Conservation (phyloP, 2,329 filamentous ascomycete species). For the Claviceps africana region DNA sequence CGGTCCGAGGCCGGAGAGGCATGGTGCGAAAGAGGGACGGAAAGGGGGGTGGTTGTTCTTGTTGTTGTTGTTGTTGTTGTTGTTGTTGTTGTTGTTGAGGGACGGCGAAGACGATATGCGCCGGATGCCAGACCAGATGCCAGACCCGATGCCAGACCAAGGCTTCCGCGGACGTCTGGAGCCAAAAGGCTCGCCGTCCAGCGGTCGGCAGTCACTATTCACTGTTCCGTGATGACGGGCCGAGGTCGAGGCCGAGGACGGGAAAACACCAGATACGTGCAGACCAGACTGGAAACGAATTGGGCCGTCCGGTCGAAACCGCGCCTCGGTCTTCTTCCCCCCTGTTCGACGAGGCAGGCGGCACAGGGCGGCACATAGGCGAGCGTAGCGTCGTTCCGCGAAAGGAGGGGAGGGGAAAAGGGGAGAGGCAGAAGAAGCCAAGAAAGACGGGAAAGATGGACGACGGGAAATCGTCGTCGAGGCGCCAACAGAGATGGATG, state of each 20-base stretch:
- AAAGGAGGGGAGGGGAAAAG: not conserved
- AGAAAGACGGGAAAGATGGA: too few relatives aligned
- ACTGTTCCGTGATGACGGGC: not conserved
- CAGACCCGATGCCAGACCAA: not conserved
- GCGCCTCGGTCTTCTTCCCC: not conserved
- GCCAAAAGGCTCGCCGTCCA: not conserved
- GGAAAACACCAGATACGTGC: not conserved
- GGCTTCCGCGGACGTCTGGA: not conserved
- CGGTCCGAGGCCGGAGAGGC: conserved; percentile 21
- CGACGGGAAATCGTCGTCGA: too few relatives aligned
- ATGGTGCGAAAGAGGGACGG: conserved; percentile 9
- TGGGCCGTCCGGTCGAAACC: not conserved
- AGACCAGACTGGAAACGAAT: not conserved
- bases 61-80: too few relatives aligned
- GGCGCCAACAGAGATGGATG: not conserved
- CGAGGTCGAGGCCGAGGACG: not conserved
- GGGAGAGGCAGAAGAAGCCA: not conserved
- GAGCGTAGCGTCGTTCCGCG: not conserved
- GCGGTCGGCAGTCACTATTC: not conserved
- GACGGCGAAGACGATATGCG: not conserved
- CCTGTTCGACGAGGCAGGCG: not conserved
- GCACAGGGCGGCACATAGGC: not conserved
- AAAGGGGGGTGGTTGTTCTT: not conserved
- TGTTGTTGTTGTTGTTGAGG: too few relatives aligned
- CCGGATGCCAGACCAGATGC: not conserved